These are phyloP conservation scores for Blastobotrys persicus DNA, from an alignment of 1,139 yeast genomes.

Conservation along the genomic window DNA sequence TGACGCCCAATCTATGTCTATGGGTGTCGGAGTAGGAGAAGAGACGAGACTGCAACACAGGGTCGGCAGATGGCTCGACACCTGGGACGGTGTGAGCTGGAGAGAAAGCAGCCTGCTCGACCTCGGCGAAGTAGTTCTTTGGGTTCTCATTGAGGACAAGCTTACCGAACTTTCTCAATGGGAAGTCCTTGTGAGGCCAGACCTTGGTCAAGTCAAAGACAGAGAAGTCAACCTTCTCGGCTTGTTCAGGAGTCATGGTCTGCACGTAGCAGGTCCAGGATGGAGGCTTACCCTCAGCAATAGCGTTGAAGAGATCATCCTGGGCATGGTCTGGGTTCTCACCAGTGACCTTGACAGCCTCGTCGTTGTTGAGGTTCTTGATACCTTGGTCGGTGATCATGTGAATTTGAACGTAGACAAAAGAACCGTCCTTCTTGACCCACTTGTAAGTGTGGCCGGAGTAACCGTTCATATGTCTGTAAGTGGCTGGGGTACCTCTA, in stretches of 20 bases:
- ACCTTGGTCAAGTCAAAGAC: conserved; percentile 73
- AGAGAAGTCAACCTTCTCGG: conserved; percentile 50
- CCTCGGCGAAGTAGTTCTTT: conserved; percentile 74
- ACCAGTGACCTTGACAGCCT: conserved; percentile 56
- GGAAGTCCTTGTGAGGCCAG: conserved; percentile 78
- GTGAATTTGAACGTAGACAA: conserved; percentile 68
- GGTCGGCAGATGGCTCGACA: conserved; percentile 82
- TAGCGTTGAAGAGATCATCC: conserved; percentile 55
- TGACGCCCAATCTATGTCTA: conserved; percentile 61
- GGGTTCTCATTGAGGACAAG: conserved; percentile 70
- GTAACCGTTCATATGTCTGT: conserved; percentile 68
- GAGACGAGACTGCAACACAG: conserved; percentile 79
- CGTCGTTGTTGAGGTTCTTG: conserved; percentile 53
- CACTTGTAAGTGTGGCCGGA: conserved; percentile 77
- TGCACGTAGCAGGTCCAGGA: conserved; percentile 67
- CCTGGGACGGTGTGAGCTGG: conserved; percentile 85
- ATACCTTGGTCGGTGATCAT: conserved; percentile 61
- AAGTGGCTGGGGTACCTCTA: conserved; percentile 68
- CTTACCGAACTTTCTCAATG: conserved; percentile 71
- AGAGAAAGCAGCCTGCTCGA: conserved; percentile 78
- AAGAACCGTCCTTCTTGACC: conserved; percentile 60
- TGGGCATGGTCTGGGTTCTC: conserved; percentile 63
- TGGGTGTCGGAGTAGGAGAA: conserved; percentile 88
- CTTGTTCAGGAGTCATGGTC: conserved; percentile 70
- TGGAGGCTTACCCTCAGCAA: conserved; percentile 60